Percentiles rank a stretch among this genome's conserved stretches.
These are phyloP conservation scores for Drechmeria coniospora DNA, from an alignment of 2,329 filamentous ascomycete species.

Conservation along the genomic window DNA sequence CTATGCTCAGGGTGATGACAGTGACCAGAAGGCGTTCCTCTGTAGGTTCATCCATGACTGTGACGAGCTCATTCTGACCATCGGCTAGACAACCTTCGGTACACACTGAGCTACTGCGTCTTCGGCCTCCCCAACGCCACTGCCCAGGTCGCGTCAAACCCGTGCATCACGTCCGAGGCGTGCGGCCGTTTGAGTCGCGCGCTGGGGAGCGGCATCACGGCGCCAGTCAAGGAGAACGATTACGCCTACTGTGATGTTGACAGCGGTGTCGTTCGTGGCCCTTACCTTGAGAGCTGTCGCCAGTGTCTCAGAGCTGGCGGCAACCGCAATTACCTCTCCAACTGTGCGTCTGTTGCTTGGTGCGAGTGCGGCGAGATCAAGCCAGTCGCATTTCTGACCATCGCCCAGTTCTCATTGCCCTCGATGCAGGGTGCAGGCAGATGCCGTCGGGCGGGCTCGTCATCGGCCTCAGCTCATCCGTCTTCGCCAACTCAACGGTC, in stretches of 20 bases:
- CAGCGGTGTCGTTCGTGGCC: conserved; percentile 17
- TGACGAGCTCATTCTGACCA: too few species aligned
- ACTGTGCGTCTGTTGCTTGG: conserved; percentile 27
- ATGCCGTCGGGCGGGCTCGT: conserved; percentile 20
- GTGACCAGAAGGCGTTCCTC: conserved; percentile 39
- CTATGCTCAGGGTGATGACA: conserved; percentile 30
- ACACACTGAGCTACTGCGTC: conserved; percentile 34
- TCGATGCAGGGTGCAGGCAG: conserved; percentile 36
- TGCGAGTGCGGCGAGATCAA: too few species aligned
- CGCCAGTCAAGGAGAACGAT: conserved; percentile 15
- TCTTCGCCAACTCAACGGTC: conserved; percentile 23
- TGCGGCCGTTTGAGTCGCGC: conserved; percentile 29
- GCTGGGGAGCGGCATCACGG: conserved; percentile 23
- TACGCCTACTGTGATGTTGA: conserved; percentile 32
- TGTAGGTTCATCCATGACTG: conserved; percentile 35
- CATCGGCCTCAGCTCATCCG: conserved; percentile 27
- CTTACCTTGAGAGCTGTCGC: conserved; percentile 23
- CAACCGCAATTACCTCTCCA: conserved; percentile 28
- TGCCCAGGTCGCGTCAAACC: conserved; percentile 22
- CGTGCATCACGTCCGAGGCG: conserved; percentile 34
- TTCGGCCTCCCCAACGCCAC: conserved; percentile 35
- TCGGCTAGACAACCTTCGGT: conserved; percentile 42
- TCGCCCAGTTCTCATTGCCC: conserved; percentile 29
- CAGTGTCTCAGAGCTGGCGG: conserved; percentile 29
- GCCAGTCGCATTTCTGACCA: too few species aligned